Base-by-base conservation (phyloP, 169 alveolate species). In the Toxoplasma gondii region DNA sequence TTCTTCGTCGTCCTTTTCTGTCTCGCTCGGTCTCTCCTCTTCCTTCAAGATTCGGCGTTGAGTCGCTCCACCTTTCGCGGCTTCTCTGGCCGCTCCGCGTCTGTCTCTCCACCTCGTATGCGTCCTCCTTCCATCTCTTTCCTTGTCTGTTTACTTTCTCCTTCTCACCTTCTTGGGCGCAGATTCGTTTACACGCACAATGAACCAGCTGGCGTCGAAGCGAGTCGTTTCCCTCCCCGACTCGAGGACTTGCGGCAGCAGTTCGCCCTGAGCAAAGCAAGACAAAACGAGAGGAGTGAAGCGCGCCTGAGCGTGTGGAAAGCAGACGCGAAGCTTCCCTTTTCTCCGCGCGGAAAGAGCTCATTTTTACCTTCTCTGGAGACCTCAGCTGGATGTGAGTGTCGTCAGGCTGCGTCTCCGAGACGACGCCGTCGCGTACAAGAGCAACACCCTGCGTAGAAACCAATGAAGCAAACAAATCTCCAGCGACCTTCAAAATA, bases 141-240 rank as follows among this genome's bases (percentile, higher is more conserved):
- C n/a, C n/a, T n/a, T n/a, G 22, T 49, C 58, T 49, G 58, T 49
- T 49, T 49, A n/a, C n/a, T n/a, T n/a, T n/a, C n/a, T n/a, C n/a
- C n/a, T n/a, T n/a, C 44, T 78, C 44, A 90, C 95, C 94, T 49
- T 41, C n/a, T 38, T 39, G 24, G 96, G 96, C 44, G 90, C 94
- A 82, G 95, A 87, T 9, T 95, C 96, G 45, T 92, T 92, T 24
- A 95, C 92, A 7, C 96, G 45, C 39, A 95, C 95, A 69, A 95
- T 92, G 43, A 84, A 64, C 96, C 96, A 95, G 88, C 93, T 95
- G 54, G 93, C 88, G 87, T 95, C 96, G 87, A 95, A 95, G 41
- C 29, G 78, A 12, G 53, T 80, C 80, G 93, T 84, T 31, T 92
- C 96, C 39, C 54, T 45, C 4, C 96, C 96, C 38, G 92, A 53